Evolutionary conservation across 176 grass and related monocot genomes (phyloP).

Genomic region (Thinopyrum elongatum): DNA sequence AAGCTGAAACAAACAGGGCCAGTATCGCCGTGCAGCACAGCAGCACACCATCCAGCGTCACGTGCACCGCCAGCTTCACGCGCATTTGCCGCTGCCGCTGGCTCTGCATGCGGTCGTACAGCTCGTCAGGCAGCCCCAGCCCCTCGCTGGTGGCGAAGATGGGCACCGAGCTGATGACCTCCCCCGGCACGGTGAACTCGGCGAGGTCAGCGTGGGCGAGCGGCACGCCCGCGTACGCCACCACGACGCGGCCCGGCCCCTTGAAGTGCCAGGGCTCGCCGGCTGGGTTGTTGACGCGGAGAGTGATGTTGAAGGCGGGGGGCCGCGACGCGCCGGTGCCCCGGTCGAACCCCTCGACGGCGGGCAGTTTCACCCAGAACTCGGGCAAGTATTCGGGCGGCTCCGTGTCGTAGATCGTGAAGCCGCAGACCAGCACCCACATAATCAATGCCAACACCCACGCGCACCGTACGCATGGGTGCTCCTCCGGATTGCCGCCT

Average conservation of each 20-base stretch:
- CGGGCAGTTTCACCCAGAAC: background rate
- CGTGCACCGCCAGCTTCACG: conserved; percentile 1
- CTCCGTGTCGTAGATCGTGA: background rate
- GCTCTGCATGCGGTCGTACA: conserved; percentile 7
- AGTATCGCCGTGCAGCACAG: conserved; percentile 3
- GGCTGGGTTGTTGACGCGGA: background rate
- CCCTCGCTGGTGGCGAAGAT: conserved; percentile 1
- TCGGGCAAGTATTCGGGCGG: background rate
- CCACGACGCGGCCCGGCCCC: background rate
- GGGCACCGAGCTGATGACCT: background rate
- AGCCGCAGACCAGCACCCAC: background rate
- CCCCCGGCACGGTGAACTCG: background rate
- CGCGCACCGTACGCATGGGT: background rate
- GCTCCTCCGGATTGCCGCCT: background rate
- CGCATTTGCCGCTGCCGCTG: background rate
- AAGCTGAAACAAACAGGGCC: no score
- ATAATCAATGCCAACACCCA: background rate
- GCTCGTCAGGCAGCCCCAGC: background rate
- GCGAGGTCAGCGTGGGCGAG: background rate
- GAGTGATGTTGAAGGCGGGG: conserved; percentile 10
- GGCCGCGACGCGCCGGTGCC: background rate
- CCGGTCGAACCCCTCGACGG: background rate
- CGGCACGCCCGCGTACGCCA: conserved; percentile 16
- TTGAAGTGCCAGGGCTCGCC: background rate
- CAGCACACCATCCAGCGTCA: background rate